Base-by-base conservation (phyloP, 2,329 filamentous ascomycete species). In the Septoria petroselini region DNA sequence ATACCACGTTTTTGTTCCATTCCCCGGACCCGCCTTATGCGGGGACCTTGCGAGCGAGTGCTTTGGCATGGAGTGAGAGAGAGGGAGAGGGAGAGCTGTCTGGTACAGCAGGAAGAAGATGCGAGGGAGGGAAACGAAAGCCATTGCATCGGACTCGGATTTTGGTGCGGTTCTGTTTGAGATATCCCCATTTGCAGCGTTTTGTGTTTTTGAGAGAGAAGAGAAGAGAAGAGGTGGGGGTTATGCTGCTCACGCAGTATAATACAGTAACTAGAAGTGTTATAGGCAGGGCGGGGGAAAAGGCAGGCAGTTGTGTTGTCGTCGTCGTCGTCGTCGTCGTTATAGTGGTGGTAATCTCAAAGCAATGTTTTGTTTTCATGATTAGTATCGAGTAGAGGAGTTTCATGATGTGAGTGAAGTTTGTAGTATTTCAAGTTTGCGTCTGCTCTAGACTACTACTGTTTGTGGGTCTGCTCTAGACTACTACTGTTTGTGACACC, bases 131-230 rank as follows among this genome's bases (percentile, higher is more conserved):
- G 19, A 27, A 15, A 6, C 6, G 19, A 15, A 37, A 45, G 33
- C 42, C 33, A 45, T 45, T 37, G 42, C 33, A 29, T 45, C 29
- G 42, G 23, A 27, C 27, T 38, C 29, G 14, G n/a, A n/a, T 29
- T 31, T 18, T 38, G 19, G 21, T 9, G 30, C 18, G 21, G 12
- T 33, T 42, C 19, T 33, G 15, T 29, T 33, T 34, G 34, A 35
- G 31, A 45, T 19, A 45, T 45, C 37, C 42, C 42, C 42, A 37
- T 44, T 45, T 45, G 33, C 42, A 45, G 42, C 42, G 42, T 45
- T 45, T 27, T 31, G 41, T 33, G 42, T 37, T 37, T 30, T 18
- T 25, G 7, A 12, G 19, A 19, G 25, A 19, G 25, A 19, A 18
- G 31, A 21, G 8, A 17, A 23, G 29, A 23, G 31, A n/a, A 9